phyloP scores from a whole-genome alignment of 2,329 filamentous ascomycete genomes.

The Diaporthe humulicola region DNA sequence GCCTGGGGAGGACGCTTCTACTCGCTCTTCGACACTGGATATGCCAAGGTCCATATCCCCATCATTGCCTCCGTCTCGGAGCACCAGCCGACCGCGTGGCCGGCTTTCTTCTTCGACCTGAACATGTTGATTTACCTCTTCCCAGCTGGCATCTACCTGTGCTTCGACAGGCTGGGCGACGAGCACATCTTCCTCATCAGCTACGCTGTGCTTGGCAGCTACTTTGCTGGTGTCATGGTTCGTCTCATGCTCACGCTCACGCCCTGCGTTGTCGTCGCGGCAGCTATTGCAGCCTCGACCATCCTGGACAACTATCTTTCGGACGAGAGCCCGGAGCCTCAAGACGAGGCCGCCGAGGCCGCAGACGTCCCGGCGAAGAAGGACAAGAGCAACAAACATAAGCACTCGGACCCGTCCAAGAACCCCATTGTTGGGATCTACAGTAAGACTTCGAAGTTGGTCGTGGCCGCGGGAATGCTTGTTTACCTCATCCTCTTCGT shows the following conservation, averaged over 20 bases:
- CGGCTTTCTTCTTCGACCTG: constrained; percentile 98
- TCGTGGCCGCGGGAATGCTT: constrained; percentile 80
- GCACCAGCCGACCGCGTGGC: constrained; percentile 99
- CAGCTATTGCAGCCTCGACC: constrained; percentile 88
- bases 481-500: constrained; percentile 94
- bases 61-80: constrained; percentile 99
- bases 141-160: constrained; percentile 97
- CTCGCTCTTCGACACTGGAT: constrained; percentile 98
- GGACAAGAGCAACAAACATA: constrained; percentile 55
- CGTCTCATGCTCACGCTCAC: constrained; percentile 98
- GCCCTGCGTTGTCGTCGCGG: constrained; percentile 94
- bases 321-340: constrained; percentile 70
- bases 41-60: constrained; percentile 99
- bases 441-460: constrained; percentile 80
- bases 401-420: constrained; percentile 77
- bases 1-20: constrained; percentile 99
- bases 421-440: constrained; percentile 88
- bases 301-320: constrained; percentile 90
- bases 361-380: constrained; percentile 71
- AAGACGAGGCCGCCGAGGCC: constrained; percentile 57
- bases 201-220: constrained; percentile 95
- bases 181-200: constrained; percentile 99
- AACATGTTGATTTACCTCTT: constrained; percentile 99
- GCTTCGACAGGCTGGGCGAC: constrained; percentile 92
- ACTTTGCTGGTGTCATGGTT: constrained; percentile 99